These are phyloP conservation scores for Coleophoma crateriformis DNA, from an alignment of 2,329 filamentous ascomycete species.

Conservation along the genomic window DNA sequence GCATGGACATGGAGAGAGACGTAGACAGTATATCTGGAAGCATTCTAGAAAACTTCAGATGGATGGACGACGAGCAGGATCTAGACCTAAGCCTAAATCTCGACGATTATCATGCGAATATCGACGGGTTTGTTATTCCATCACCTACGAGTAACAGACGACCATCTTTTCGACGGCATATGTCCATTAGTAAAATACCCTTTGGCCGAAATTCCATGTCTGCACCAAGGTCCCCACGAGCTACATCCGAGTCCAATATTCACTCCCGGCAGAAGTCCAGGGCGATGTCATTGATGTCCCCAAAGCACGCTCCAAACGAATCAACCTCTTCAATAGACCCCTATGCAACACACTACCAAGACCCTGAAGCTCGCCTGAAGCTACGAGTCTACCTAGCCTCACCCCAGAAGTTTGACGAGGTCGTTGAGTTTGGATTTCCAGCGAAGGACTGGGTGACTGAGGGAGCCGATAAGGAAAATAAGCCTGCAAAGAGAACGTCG, in stretches of 20 bases:
- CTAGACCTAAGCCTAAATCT: slow-evolving; percentile 62
- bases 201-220: slow-evolving; percentile 51
- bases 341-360: slow-evolving; percentile 77
- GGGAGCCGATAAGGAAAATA: slow-evolving; percentile 27
- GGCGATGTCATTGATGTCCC: slow-evolving; percentile 47
- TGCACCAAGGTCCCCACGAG: slow-evolving; percentile 23
- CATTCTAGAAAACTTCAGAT: slow-evolving; percentile 63
- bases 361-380: slow-evolving; percentile 82
- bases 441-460: slow-evolving; percentile 42
- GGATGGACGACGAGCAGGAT: slow-evolving; percentile 68
- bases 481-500: slow-evolving; percentile 13
- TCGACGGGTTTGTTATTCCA: slow-evolving; percentile 45
- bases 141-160: slow-evolving; percentile 39
- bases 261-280: slow-evolving; percentile 41
- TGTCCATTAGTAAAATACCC: slow-evolving; percentile 65
- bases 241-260: slow-evolving; percentile 10
- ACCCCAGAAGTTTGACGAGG: slow-evolving; percentile 92
- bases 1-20: slow-evolving; percentile 12
- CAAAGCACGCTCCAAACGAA: slow-evolving; percentile 33
- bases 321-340: slow-evolving; percentile 57
- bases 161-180: slow-evolving; percentile 62
- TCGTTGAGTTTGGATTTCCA: slow-evolving; percentile 88
- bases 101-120: slow-evolving; percentile 65
- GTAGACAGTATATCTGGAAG: slow-evolving; percentile 8
- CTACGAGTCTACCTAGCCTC: slow-evolving; percentile 81